These are phyloP conservation scores for Penicillium herquei DNA, from an alignment of 495 filamentous ascomycete species.

Conservation along the genomic window DNA sequence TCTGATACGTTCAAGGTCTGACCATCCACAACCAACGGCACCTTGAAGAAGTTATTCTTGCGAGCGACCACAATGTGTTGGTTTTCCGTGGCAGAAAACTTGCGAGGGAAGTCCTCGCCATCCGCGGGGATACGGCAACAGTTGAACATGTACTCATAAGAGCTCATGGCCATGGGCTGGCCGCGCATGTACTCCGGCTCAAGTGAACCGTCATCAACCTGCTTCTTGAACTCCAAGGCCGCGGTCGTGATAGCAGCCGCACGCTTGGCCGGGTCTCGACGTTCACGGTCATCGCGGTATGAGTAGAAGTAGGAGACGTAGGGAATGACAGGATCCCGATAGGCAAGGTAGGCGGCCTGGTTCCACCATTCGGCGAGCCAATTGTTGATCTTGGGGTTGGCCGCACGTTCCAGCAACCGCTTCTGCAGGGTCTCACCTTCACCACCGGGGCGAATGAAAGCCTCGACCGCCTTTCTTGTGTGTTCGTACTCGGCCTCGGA, in stretches of 20 bases:
- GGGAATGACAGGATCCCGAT: constrained; percentile 94
- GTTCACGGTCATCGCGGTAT: constrained; percentile 86
- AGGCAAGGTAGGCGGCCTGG: constrained; percentile 81
- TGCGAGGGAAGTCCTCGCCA: constrained; percentile 77
- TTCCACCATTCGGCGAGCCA: constrained; percentile 99
- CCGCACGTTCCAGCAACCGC: constrained; percentile 75
- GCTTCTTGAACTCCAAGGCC: constrained; percentile 87
- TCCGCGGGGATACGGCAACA: constrained; percentile 81
- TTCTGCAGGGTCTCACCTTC: constrained; percentile 84
- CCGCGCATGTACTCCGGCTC: constrained; percentile 99
- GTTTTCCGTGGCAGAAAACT: constrained; percentile 71
- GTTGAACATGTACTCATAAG: constrained; percentile 99
- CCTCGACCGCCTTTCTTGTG: constrained; percentile 78
- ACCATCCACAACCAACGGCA: constrained; percentile 71
- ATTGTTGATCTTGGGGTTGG: constrained; percentile 83
- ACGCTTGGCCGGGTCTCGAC: constrained; percentile 85
- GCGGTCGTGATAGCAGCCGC: constrained; percentile 87
- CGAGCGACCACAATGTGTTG: constrained; percentile 85
- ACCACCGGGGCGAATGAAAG: constrained; percentile 79
- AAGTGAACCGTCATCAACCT: constrained; percentile 77
- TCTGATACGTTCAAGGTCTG: constrained; percentile 81
- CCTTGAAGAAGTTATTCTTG: constrained; percentile 96
- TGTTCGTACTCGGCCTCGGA: constrained; percentile 67
- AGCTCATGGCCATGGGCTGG: constrained; percentile 93
- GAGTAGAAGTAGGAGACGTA: constrained; percentile 99